Conservation (phyloP, 352 stramenopile genomes). For the Phytophthora melonis region DNA sequence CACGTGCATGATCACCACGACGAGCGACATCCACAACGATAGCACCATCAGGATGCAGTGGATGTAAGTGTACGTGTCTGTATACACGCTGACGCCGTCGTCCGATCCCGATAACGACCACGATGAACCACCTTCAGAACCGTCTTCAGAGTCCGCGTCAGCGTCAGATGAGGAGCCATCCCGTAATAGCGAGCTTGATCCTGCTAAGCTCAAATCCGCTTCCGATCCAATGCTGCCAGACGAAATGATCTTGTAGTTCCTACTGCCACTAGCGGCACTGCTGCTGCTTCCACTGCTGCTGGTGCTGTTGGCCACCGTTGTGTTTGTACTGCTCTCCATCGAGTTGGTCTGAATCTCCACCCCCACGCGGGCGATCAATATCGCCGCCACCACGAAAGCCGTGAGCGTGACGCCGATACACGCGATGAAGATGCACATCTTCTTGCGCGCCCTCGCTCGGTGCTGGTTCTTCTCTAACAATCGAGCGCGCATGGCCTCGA, state of each 20-base stretch:
- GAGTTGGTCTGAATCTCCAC: constrained; percentile 50
- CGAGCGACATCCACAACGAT: constrained; percentile 79
- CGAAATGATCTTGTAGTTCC: not conserved
- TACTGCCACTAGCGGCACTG: not conserved
- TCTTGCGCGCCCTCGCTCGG: constrained; percentile 59
- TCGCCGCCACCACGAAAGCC: constrained; percentile 64
- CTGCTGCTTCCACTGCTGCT: constrained; percentile 8
- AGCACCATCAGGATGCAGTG: constrained; percentile 81
- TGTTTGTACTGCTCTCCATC: constrained; percentile 24
- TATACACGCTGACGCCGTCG: constrained; percentile 29
- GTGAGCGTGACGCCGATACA: constrained; percentile 69
- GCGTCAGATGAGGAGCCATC: constrained; percentile 10
- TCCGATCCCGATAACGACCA: constrained; percentile 11
- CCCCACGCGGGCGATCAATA: constrained; percentile 64
- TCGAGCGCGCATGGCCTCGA: constrained; percentile 66
- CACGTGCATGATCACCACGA: constrained; percentile 80
- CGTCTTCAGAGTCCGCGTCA: constrained; percentile 10
- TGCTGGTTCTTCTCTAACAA: constrained; percentile 68
- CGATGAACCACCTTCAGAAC: constrained; percentile 3
- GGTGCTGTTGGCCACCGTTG: constrained; percentile 18
- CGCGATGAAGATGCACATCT: constrained; percentile 65
- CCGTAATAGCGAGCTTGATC: constrained; percentile 10
- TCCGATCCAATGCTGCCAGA: constrained; percentile 33
- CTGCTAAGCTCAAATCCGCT: constrained; percentile 27
- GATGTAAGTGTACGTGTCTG: constrained; percentile 65